Percentiles rank a stretch among this genome's conserved stretches.
phyloP scores from a whole-genome alignment of 2,329 filamentous ascomycete genomes.

The Xylariaceae sp. region DNA sequence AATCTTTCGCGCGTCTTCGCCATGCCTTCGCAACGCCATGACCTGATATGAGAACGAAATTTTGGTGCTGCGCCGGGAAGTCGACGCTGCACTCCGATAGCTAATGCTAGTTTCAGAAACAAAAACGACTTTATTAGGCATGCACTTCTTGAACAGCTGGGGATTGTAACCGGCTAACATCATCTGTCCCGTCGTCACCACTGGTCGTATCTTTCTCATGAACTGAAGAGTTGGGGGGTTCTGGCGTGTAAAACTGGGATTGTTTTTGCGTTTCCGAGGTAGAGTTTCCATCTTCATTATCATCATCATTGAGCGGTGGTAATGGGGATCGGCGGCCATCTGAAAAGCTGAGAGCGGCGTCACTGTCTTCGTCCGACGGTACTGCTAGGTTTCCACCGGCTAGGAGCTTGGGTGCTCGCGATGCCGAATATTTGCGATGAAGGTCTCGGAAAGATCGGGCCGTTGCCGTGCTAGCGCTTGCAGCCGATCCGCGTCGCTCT shows the following conservation, averaged over 20 bases:
- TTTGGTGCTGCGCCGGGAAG: conserved; percentile 6
- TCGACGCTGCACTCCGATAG: conserved; percentile 5
- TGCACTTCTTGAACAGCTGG: conserved; percentile 33
- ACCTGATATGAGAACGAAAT: conserved; percentile 8
- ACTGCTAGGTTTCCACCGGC: conserved; percentile 40
- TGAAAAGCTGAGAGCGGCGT: conserved; percentile 54
- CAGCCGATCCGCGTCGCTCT: conserved; percentile 54
- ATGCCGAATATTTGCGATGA: conserved; percentile 54
- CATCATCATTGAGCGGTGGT: conserved; percentile 40
- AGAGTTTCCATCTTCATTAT: conserved; percentile 26
- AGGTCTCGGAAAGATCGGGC: conserved; percentile 59
- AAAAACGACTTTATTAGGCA: conserved; percentile 24
- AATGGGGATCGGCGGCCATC: conserved; percentile 53
- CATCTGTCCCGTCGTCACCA: conserved; percentile 22
- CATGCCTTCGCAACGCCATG: conserved; percentile 13
- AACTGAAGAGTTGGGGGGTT: conserved; percentile 34
- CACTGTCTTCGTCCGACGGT: conserved; percentile 55
- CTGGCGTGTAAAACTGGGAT: conserved; percentile 39
- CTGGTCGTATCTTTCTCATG: conserved; percentile 13
- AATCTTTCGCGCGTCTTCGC: conserved; percentile 14
- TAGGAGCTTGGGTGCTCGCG: conserved; percentile 41
- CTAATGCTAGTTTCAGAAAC: conserved; percentile 4
- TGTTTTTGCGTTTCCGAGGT: conserved; percentile 22
- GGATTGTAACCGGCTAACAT: conserved; percentile 26
- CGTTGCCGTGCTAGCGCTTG: conserved; percentile 62